A percentile compares a stretch with the other conserved stretches of the same genome.
These are phyloP conservation scores for Phytopythium ostracodes DNA, from an alignment of 352 stramenopile genomes.

Conservation along the genomic window DNA sequence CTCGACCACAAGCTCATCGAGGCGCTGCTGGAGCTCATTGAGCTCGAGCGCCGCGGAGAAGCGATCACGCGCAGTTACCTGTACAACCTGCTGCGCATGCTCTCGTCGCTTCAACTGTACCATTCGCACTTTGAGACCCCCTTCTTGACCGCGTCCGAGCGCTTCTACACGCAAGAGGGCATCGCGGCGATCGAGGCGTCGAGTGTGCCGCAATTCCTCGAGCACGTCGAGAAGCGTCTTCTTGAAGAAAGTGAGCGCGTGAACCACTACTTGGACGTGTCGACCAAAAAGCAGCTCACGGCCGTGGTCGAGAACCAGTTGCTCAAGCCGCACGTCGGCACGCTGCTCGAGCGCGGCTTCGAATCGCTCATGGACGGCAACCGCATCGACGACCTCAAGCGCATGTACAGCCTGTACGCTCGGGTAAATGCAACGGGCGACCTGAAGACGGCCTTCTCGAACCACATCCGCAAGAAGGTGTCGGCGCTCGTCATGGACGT, in stretches of 20 bases:
- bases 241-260: conserved; percentile 77
- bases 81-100: conserved; percentile 80
- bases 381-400: conserved; percentile 79
- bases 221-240: conserved; percentile 86
- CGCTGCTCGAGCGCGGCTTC: conserved; percentile 85
- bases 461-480: conserved; percentile 77
- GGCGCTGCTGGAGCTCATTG: conserved; percentile 78
- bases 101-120: conserved; percentile 84
- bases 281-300: conserved; percentile 70
- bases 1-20: conserved; percentile 72
- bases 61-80: conserved; percentile 80
- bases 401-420: conserved; percentile 83
- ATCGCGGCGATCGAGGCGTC: conserved; percentile 42
- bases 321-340: conserved; percentile 76
- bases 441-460: conserved; percentile 59
- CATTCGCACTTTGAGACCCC: conserved; percentile 79
- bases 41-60: conserved; percentile 85
- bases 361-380: conserved; percentile 80
- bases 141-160: conserved; percentile 83
- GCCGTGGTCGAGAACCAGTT: conserved; percentile 78
- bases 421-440: conserved; percentile 70
- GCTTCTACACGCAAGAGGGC: conserved; percentile 87
- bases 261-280: conserved; percentile 68
- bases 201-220: conserved; percentile 82
- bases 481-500: conserved; percentile 71